Evolutionary conservation across 805 yeast genomes (phyloP), one percentile per base, ranked within the genome.

Genomic region (Candida nitratophila): DNA sequence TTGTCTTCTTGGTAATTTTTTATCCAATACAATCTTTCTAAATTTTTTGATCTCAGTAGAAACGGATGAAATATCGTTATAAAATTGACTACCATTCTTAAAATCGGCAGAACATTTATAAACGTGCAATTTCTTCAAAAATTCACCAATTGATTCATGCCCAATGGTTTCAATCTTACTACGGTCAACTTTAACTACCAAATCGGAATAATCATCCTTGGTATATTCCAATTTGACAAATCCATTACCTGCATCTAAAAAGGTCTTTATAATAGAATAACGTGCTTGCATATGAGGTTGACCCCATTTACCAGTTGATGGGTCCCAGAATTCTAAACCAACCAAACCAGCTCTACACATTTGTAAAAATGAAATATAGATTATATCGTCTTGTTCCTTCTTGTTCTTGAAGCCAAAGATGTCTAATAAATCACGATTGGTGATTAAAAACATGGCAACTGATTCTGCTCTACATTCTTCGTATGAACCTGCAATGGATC

Each of bases 221-320:
- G 73, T 57, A 53, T 71, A 68, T 32, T 70, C 71, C 41, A 88
- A 64, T 40, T 68, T 66, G 24, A 80, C 80, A 34, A 87, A 81
- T 16, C 68, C 74, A 21, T 68, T 63, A 26, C 84, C 81, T 1
- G 88, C 82, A 43, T 79, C 72, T 54, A 84, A 65, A 59, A 86
- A 80, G 14, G 82, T 74, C 66, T 85, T 86, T 73, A 86, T 72
- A 52, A 88, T 87, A 29, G 93, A 86, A 65, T 75, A 88, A 63
- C 96, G 73, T 3, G 96, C 96, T 67, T 87, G 95, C 88, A 87
- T 86, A 61, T 88, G 96, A 14, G 96, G 81, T 67, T 88, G 96
- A 27, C 96, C 96, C 96, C 96, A 88, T 65, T 86, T 87, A 47
- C 70, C 68, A 26, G 86, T 74, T 38, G 65, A 64, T 34, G 96